Conservation (phyloP, 495 filamentous ascomycete genomes). For the Sphaerosporella brunnea region DNA sequence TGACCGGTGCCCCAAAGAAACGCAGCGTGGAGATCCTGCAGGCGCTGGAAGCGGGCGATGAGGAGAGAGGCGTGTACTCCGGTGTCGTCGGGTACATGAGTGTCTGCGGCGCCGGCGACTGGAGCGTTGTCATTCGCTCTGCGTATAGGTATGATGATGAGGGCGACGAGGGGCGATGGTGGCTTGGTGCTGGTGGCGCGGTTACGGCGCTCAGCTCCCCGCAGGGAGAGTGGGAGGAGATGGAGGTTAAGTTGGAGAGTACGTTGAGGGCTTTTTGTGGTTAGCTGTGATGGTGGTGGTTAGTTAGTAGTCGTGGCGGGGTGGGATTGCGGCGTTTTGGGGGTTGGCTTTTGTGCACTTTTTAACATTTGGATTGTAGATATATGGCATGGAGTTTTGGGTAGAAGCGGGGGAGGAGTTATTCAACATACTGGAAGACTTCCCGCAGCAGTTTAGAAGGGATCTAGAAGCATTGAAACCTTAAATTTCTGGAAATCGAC, state of each 20-base stretch:
- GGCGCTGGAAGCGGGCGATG: conserved; percentile 42
- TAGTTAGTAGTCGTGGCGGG: too few relatives aligned
- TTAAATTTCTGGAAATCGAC: too few relatives aligned
- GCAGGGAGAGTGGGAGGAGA: conserved; percentile 75
- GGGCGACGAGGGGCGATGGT: conserved; percentile 12
- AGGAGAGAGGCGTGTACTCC: conserved; percentile 62
- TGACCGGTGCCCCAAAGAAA: conserved; percentile 92
- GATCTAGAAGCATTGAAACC: too few relatives aligned
- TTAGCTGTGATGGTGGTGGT: background rate
- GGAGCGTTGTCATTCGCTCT: conserved; percentile 71
- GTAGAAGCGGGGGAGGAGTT: too few relatives aligned
- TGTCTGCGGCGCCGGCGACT: conserved; percentile 67
- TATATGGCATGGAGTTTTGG: too few relatives aligned
- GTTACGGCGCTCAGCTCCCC: conserved; percentile 63
- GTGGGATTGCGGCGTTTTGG: too few relatives aligned
- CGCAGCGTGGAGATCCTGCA: conserved; percentile 67
- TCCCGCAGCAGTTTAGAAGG: too few relatives aligned
- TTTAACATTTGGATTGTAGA: too few relatives aligned
- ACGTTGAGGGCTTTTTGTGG: conserved; percentile 14
- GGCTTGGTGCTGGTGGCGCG: conserved; percentile 71
- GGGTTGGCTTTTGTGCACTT: too few relatives aligned
- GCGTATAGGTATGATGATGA: conserved; percentile 51
- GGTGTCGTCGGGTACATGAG: conserved; percentile 82
- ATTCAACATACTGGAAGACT: too few relatives aligned
- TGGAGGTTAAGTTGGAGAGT: conserved; percentile 54